A percentile compares a stretch with the other conserved stretches of the same genome.
Conservation (phyloP, 768 basidiomycete species). For the Arthromyces matolae region DNA sequence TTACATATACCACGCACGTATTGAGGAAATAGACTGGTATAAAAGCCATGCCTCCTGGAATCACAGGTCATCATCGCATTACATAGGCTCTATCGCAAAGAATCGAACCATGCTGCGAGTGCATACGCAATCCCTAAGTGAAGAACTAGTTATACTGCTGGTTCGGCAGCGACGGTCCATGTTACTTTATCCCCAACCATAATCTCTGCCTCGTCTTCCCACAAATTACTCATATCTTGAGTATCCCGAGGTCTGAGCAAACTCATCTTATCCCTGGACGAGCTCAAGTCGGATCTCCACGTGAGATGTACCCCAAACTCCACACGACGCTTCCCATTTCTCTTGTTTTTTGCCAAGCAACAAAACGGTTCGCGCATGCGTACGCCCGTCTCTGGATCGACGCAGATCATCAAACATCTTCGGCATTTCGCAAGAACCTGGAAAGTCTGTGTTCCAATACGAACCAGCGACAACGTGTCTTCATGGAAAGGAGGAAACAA, state of each 20-base stretch:
- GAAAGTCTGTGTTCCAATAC: conserved; percentile 12
- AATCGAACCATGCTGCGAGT: too few species aligned
- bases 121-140: too few species aligned
- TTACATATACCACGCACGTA: too few species aligned
- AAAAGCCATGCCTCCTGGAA: too few species aligned
- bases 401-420: conserved; percentile 15
- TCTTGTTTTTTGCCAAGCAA: conserved; percentile 10
- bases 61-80: too few species aligned
- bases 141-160: background rate
- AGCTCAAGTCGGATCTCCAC: conserved; percentile 10
- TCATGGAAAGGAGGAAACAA: conserved; percentile 9
- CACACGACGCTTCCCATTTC: conserved; percentile 12
- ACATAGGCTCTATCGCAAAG: too few species aligned
- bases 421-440: conserved; percentile 12
- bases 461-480: conserved; percentile 8
- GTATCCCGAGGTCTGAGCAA: too few species aligned
- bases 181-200: conserved; percentile 11
- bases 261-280: background rate
- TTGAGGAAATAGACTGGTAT: too few species aligned
- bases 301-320: conserved; percentile 16
- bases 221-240: background rate
- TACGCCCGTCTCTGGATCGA: conserved; percentile 10
- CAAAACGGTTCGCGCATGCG: conserved; percentile 14
- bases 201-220: conserved; percentile 1
- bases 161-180: conserved; percentile 4